phyloP scores from a whole-genome alignment of 2,329 filamentous ascomycete genomes.

The Botrytis galanthina region DNA sequence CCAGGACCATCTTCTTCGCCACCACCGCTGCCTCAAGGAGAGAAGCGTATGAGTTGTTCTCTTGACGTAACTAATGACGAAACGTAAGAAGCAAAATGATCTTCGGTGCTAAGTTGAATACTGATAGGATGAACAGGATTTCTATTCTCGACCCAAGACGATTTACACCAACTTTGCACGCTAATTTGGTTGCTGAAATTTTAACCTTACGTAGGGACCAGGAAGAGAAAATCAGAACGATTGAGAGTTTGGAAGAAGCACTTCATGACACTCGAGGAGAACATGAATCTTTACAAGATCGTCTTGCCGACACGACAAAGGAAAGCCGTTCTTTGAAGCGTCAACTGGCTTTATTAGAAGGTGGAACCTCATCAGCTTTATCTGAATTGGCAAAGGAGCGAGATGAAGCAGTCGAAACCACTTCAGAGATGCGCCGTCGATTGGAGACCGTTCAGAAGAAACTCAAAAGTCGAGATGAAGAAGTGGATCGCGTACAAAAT shows the following conservation, averaged over 20 bases:
- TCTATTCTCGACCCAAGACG: slow-evolving; percentile 81
- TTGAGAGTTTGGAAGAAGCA: slow-evolving; percentile 77
- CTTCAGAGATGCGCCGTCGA: slow-evolving; percentile 70
- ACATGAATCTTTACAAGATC: slow-evolving; percentile 66
- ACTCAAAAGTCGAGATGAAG: slow-evolving; percentile 75
- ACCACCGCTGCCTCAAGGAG: slow-evolving; percentile 49
- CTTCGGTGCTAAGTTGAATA: neutral
- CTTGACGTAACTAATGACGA: slow-evolving; percentile 64
- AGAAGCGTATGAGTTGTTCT: slow-evolving; percentile 51
- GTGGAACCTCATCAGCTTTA: slow-evolving; percentile 80
- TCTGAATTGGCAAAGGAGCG: slow-evolving; percentile 81
- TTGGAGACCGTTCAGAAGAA: slow-evolving; percentile 78
- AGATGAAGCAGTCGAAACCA: slow-evolving; percentile 74
- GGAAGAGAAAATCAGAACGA: slow-evolving; percentile 82
- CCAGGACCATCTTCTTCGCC: slow-evolving; percentile 64
- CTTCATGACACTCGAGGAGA: slow-evolving; percentile 71
- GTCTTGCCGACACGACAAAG: slow-evolving; percentile 62
- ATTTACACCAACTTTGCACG: slow-evolving; percentile 93
- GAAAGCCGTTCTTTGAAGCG: slow-evolving; percentile 80
- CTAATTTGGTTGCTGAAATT: slow-evolving; percentile 92
- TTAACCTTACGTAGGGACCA: slow-evolving; percentile 81
- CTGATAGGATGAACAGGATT: slow-evolving; percentile 39
- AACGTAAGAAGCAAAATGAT: slow-evolving; percentile 35
- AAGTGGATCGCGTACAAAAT: slow-evolving; percentile 72
- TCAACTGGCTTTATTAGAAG: slow-evolving; percentile 82